Conservation (phyloP, 139 green algal species). For the Volvox reticuliferus region DNA sequence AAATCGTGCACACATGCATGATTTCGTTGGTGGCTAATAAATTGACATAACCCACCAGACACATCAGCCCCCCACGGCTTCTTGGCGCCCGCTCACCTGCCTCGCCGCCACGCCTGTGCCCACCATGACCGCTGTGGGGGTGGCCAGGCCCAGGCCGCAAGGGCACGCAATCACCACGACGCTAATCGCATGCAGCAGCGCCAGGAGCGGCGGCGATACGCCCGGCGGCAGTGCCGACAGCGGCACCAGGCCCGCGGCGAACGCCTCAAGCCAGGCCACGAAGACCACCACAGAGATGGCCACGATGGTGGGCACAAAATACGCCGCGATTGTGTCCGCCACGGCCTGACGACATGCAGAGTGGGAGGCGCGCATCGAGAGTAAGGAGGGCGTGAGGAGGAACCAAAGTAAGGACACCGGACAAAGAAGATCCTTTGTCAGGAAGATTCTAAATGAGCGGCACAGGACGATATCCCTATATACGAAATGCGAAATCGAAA, state of each 20-base stretch:
- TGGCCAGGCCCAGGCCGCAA: slow-evolving; percentile 96
- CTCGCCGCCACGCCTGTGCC: slow-evolving; percentile 89
- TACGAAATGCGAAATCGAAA: too few relatives aligned
- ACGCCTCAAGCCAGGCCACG: slow-evolving; percentile 38
- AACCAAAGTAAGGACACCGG: too few relatives aligned
- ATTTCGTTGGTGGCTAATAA: too few relatives aligned
- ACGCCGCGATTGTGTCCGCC: slow-evolving; percentile 85
- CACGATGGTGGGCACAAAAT: slow-evolving; percentile 93
- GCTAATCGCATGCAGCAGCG: slow-evolving; percentile 86
- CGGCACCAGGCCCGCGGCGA: not conserved
- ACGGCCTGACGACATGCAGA: slow-evolving; percentile 78
- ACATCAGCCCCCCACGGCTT: too few relatives aligned
- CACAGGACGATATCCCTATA: too few relatives aligned
- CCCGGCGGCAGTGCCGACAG: slow-evolving; percentile 73
- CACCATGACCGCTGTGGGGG: slow-evolving; percentile 95
- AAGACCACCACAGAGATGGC: slow-evolving; percentile 26
- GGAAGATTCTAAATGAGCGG: too few relatives aligned
- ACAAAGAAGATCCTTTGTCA: too few relatives aligned
- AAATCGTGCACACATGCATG: too few relatives aligned
- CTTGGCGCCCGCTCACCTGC: slow-evolving; percentile 9
- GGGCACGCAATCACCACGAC: slow-evolving; percentile 98
- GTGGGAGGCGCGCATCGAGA: not conserved
- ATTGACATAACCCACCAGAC: too few relatives aligned
- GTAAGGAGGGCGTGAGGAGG: too few relatives aligned
- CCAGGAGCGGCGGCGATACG: slow-evolving; percentile 84